A percentile compares a stretch with the other conserved stretches of the same genome.
Conservation (phyloP, 1,284 basidiomycete genomes). For the Pseudozyma tsukubaensis region DNA sequence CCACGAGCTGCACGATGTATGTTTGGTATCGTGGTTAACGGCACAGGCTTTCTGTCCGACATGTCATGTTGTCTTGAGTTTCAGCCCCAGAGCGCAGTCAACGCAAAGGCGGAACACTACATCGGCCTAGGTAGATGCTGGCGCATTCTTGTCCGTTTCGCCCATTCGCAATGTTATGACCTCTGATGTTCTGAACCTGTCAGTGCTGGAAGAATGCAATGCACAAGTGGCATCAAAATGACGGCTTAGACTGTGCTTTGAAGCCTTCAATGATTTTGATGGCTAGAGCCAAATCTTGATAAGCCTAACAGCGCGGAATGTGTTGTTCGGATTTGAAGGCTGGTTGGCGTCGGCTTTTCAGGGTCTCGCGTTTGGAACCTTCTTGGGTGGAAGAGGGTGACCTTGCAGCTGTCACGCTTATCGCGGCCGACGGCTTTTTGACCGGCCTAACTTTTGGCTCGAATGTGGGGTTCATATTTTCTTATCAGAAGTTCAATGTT, state of each 20-base stretch:
- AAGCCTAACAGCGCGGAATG: too few species aligned
- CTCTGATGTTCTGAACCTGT: too few species aligned
- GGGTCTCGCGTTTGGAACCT: background rate
- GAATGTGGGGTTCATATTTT: background rate
- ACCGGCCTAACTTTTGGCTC: constrained; percentile 1
- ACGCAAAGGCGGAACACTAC: background rate
- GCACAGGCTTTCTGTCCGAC: constrained; percentile 57
- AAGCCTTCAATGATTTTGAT: too few species aligned
- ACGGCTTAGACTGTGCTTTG: background rate
- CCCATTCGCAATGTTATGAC: background rate
- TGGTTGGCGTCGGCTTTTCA: constrained; percentile 4
- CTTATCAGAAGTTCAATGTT: background rate
- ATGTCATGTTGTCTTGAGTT: constrained; percentile 49
- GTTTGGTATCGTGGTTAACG: constrained; percentile 51
- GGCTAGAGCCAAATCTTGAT: background rate
- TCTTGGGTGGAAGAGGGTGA: background rate
- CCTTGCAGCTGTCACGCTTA: constrained; percentile 30
- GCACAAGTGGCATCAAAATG: background rate
- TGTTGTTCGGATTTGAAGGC: constrained; percentile 22
- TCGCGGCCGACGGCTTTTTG: background rate
- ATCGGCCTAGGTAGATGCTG: constrained; percentile 1
- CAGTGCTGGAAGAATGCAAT: background rate
- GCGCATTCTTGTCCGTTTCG: background rate
- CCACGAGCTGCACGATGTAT: constrained; percentile 55
- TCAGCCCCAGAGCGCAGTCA: constrained; percentile 26